These are phyloP conservation scores for Favolaschia claudopus DNA, from an alignment of 768 basidiomycete genomes.

Conservation along the genomic window DNA sequence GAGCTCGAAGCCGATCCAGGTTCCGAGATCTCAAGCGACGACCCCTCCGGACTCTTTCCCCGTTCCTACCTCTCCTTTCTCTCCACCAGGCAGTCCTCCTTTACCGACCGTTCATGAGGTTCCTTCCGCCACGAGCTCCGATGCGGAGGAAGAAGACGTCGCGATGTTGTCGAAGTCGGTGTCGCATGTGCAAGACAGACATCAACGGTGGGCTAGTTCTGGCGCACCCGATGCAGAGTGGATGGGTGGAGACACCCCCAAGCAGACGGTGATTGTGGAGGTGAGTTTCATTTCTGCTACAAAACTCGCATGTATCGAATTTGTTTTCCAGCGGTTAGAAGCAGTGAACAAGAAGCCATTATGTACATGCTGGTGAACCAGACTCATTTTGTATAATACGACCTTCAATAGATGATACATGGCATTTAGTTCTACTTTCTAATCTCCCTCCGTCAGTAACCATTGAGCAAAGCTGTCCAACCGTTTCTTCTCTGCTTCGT, in stretches of 20 bases:
- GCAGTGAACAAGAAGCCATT: slow-evolving; percentile 72
- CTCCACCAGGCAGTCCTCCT: slow-evolving; percentile 64
- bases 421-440: slow-evolving; percentile 9
- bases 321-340: slow-evolving; percentile 71
- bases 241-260: slow-evolving; percentile 54
- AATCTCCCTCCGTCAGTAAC: slow-evolving; percentile 85
- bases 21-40: slow-evolving; percentile 19
- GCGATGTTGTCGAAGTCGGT: slow-evolving; percentile 76
- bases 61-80: slow-evolving; percentile 53
- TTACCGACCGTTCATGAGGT: slow-evolving; percentile 65
- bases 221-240: slow-evolving; percentile 51
- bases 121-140: slow-evolving; percentile 58
- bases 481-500: slow-evolving; percentile 82
- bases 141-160: slow-evolving; percentile 74
- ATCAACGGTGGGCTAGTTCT: slow-evolving; percentile 43
- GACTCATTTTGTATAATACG: slow-evolving; percentile 7
- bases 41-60: slow-evolving; percentile 46
- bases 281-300: slow-evolving; percentile 48
- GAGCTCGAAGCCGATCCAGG: slow-evolving; percentile 33
- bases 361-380: slow-evolving; percentile 70
- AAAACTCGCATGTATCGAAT: background rate
- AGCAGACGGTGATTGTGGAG: slow-evolving; percentile 74
- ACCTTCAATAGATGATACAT: background rate
- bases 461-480: slow-evolving; percentile 89
- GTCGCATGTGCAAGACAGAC: slow-evolving; percentile 67